Base-by-base conservation (phyloP, 768 basidiomycete genomes). In the Pleurotus tuber-regium region DNA sequence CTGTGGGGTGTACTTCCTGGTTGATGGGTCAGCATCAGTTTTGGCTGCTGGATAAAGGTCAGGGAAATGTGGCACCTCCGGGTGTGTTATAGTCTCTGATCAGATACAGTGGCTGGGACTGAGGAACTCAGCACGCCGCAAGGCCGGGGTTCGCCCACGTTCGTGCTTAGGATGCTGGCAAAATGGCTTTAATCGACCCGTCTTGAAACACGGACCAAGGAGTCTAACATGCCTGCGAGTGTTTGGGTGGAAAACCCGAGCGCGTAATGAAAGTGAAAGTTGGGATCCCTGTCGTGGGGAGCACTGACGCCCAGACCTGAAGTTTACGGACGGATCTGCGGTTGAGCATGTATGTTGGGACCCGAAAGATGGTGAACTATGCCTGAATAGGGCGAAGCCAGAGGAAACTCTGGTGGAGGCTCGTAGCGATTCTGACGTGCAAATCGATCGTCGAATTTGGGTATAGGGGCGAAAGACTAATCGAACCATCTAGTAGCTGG, bases 381-480 rank as follows among this genome's bases (percentile, higher is more conserved):
- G 84, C 70, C 70, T 86, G 85, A 84, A 82, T 84, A 87, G 84
- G 86, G 85, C 78, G 83, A 87, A 89, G 87, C 86, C 87, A 89
- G 87, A 86, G 88, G 87, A 89, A 89, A 90, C 88, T 87, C 87
- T 89, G 87, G 86, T 89, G 87, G 87, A 89, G 85, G 87, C 84
- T 87, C 83, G 84, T 86, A 89, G 88, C 86, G 83, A 84, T 90
- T 89, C 87, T 90, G 87, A 89, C 84, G 84, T 89, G 87, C 87
- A 90, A 89, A 89, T 89, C 86, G 83, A 88, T 89, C 83, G 86
- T 89, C 84, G 76, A 87, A 89, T 86, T 87, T 88, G 87, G 85
- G 86, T 88, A 89, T 89, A 89, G 87, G 87, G 87, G 86, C 83
- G 84, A 89, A 89, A 89, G 88, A 89, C 87, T 86, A 88, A 89